Evolutionary conservation across 345 rosid species (phyloP).

Genomic region (Ceriops zippeliana): DNA sequence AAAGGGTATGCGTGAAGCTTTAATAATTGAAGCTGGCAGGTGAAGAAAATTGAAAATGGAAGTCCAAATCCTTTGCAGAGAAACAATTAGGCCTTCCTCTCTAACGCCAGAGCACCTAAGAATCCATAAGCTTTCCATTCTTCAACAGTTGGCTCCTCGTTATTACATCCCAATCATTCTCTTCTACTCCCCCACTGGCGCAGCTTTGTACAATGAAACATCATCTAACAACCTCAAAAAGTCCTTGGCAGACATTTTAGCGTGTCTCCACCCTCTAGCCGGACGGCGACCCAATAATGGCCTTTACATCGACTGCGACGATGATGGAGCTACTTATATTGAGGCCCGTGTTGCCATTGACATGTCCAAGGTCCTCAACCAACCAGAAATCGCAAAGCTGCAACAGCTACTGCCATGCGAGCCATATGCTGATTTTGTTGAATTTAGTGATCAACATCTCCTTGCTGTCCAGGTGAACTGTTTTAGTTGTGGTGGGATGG

Average conservation of each 20-base stretch:
- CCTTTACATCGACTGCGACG: background rate
- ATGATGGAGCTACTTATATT: background rate
- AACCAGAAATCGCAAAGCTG: background rate
- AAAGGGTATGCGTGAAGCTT: no score
- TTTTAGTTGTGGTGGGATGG: background rate
- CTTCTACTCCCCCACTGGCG: background rate
- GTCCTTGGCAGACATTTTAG: background rate
- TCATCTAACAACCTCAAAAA: background rate
- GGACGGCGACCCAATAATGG: background rate
- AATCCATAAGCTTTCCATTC: background rate
- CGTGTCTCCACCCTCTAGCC: background rate
- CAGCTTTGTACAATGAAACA: background rate
- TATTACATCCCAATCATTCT: background rate
- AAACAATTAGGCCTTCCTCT: constrained; percentile 6
- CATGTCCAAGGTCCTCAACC: background rate
- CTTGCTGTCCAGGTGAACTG: background rate
- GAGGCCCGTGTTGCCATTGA: background rate
- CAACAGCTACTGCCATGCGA: background rate
- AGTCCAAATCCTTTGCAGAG: constrained; percentile 1
- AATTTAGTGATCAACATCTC: background rate
- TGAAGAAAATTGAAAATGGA: background rate
- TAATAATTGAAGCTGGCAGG: background rate
- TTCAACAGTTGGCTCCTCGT: background rate
- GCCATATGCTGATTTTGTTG: background rate
- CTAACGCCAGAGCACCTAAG: background rate